phyloP scores from a whole-genome alignment of 2,329 filamentous ascomycete genomes.

The Thyridium curvatum region DNA sequence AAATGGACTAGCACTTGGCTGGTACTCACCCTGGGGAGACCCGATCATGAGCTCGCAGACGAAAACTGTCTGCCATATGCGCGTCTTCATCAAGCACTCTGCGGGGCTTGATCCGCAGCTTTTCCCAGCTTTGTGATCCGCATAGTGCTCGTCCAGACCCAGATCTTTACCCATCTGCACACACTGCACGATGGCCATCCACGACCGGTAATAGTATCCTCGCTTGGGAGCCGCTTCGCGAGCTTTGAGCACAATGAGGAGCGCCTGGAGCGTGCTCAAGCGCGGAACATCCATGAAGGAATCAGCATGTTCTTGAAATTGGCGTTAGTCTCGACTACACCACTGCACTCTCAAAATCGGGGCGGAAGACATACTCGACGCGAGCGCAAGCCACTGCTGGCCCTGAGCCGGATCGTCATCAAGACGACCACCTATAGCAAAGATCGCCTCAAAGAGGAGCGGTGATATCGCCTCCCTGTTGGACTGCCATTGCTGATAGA shows the following conservation, averaged over 20 bases:
- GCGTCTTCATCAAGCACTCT: constrained; percentile 78
- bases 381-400: constrained; percentile 87
- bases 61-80: constrained; percentile 86
- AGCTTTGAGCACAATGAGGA: constrained; percentile 83
- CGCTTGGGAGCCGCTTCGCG: constrained; percentile 86
- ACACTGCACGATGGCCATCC: constrained; percentile 91
- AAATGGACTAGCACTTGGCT: neutral
- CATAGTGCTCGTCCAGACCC: constrained; percentile 79
- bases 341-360: neutral
- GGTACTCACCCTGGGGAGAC: constrained; percentile 71
- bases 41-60: constrained; percentile 89
- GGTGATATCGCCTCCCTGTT: constrained; percentile 82
- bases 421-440: constrained; percentile 80
- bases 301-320: constrained; percentile 70
- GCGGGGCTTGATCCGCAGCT: constrained; percentile 61
- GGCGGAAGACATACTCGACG: constrained; percentile 55
- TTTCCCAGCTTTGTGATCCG: constrained; percentile 66
- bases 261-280: constrained; percentile 84
- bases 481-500: constrained; percentile 86
- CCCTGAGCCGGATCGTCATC: constrained; percentile 79
- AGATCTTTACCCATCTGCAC: constrained; percentile 91
- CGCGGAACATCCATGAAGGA: constrained; percentile 90
- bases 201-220: constrained; percentile 94
- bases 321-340: neutral
- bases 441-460: constrained; percentile 81